phyloP scores from a whole-genome alignment of 495 filamentous ascomycete species.

The Lasiosphaeriaceae sp. region DNA sequence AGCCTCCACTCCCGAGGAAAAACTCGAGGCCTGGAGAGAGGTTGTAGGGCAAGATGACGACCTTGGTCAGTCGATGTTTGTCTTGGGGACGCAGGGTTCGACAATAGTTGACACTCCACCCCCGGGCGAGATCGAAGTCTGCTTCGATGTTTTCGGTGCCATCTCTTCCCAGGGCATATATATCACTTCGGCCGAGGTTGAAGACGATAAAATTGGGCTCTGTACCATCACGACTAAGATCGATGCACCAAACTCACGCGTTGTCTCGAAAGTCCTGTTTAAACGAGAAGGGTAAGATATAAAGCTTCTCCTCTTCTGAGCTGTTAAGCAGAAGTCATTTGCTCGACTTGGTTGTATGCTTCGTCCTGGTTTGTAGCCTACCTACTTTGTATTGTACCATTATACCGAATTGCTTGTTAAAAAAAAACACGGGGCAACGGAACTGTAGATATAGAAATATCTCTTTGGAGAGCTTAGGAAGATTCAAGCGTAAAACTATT shows the following conservation, averaged over 20 bases:
- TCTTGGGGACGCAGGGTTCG: not conserved
- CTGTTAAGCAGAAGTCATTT: too few species aligned
- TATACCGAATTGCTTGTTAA: too few species aligned
- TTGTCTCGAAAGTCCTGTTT: constrained; percentile 11
- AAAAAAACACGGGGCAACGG: too few species aligned
- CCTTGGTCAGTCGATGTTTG: not conserved
- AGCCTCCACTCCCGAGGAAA: not conserved
- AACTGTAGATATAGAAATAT: too few species aligned
- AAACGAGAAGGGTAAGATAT: too few species aligned
- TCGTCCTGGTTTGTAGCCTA: too few species aligned
- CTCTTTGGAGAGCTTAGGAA: too few species aligned
- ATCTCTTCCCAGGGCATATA: constrained; percentile 39
- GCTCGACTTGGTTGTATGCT: too few species aligned
- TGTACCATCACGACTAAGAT: constrained; percentile 30
- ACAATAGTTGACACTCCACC: not conserved
- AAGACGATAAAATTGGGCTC: not conserved
- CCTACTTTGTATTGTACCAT: too few species aligned
- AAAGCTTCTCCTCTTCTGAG: too few species aligned
- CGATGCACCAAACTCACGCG: constrained; percentile 33
- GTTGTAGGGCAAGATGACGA: not conserved
- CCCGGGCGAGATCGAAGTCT: constrained; percentile 12
- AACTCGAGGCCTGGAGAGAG: not conserved
- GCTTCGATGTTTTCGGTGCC: constrained; percentile 37
- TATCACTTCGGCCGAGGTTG: constrained; percentile 9
- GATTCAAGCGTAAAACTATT: too few species aligned